Evolutionary conservation across 140 eudicot species (phyloP), one percentile per base, ranked within the genome.

Genomic region (Cichorium intybus): DNA sequence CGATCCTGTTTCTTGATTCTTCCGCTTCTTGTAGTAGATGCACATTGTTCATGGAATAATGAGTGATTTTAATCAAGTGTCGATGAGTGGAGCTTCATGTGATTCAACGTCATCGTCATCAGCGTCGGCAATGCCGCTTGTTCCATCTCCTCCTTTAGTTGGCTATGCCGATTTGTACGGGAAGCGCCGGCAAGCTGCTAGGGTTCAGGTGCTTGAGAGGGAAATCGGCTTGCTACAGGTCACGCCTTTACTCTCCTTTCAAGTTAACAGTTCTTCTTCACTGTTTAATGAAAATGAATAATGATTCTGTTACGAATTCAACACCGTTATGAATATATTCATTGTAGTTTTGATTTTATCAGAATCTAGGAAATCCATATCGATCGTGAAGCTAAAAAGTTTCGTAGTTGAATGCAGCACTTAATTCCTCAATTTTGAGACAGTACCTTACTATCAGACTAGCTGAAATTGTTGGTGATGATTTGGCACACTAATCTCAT

Each of bases 181-280:
- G n/a, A 49, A 49, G 56, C 56, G 56, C 56, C 56, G 56, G 27
- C 56, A 49, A 49, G 56, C 27, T 8, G 56, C 56, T 49, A 49
- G 29, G 28, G 56, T 51, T 3, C 56, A 51, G 29, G 56, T 51
- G 56, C 26, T 23, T 23, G 58, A 52, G 18, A 22, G 33, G 14
- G 58, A 23, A 12, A 52, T 52, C 33, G 33, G 33, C 56, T 50
- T 50, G 28, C 56, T 50, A 1, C 56, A 50, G 56, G 56, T 50
- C 56, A 7, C 15, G 5, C 11, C 6, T 49, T 48, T 49, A 49
- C 55, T 49, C 15, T 49, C 27, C 55, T 48, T 17, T 3, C 24
- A 20, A 50, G 24, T 20, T 6, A 10, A 50, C 21, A 14, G 7
- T 22, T 52, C 16, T 22, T 23, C 58, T 22, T 51, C 57, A 51